Conservation (phyloP, 345 rosid species). For the Salix udensis region DNA sequence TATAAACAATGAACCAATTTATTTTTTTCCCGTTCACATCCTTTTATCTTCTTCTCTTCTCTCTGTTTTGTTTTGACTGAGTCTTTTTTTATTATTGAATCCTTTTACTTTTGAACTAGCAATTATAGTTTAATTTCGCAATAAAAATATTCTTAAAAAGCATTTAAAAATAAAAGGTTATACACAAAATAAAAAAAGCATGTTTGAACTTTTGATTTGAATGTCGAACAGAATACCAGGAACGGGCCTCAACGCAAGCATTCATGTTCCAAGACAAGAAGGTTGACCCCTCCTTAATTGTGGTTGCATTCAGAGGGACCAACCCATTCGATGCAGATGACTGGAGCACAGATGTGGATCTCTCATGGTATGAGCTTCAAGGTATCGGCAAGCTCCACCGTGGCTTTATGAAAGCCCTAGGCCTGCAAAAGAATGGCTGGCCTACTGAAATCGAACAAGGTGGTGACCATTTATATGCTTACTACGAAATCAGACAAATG, state of each 20-base stretch:
- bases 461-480: conserved; percentile 5
- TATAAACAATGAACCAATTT: too few relatives aligned
- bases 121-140: too few relatives aligned
- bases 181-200: too few relatives aligned
- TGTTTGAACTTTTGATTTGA: too few relatives aligned
- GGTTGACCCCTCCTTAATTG: conserved; percentile 40
- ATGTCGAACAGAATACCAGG: conserved; percentile 26
- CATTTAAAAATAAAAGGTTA: too few relatives aligned
- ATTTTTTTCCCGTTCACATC: too few relatives aligned
- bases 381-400: conserved; percentile 52
- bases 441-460: neutral
- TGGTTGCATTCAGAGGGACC: conserved; percentile 63
- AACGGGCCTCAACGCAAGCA: conserved; percentile 41
- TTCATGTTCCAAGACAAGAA: conserved; percentile 41
- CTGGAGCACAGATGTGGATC: conserved; percentile 45
- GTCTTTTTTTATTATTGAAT: too few relatives aligned
- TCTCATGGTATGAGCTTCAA: conserved; percentile 50
- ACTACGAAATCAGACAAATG: conserved; percentile 15
- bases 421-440: conserved; percentile 40
- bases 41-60: too few relatives aligned
- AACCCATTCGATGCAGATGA: conserved; percentile 49
- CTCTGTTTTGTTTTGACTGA: too few relatives aligned
- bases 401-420: conserved; percentile 62
- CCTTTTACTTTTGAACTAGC: too few relatives aligned
- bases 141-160: too few relatives aligned